Evolutionary conservation across 2,329 filamentous ascomycete genomes (phyloP).

Genomic region (Sporothrix humicola): DNA sequence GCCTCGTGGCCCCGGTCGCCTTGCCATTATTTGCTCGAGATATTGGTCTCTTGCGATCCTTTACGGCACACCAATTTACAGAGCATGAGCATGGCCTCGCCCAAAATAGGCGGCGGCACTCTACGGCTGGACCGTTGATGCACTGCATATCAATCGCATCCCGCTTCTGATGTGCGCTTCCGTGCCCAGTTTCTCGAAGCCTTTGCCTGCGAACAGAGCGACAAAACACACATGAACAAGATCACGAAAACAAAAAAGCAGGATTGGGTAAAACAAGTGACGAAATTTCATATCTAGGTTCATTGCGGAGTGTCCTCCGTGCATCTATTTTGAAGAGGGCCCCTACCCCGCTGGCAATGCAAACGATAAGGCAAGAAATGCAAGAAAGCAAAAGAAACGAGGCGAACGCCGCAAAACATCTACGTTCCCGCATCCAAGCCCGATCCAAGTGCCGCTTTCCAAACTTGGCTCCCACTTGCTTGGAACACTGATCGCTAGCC

Average conservation of each 20-base stretch:
- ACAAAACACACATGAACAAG: background rate
- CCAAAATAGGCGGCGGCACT: constrained; percentile 16
- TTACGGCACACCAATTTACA: background rate
- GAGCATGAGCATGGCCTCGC: background rate
- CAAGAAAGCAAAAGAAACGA: background rate
- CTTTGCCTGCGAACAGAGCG: background rate
- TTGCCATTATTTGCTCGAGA: background rate
- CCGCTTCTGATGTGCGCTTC: constrained; percentile 19
- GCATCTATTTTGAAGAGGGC: constrained; percentile 19
- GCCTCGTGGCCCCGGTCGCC: constrained; percentile 17
- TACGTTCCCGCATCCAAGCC: constrained; percentile 4
- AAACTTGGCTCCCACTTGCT: constrained; percentile 23
- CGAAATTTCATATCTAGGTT: constrained; percentile 10
- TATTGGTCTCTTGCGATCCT: background rate
- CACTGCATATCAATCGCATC: constrained; percentile 25
- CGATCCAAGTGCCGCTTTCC: constrained; percentile 16
- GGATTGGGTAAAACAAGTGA: constrained; percentile 1
- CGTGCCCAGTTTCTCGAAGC: constrained; percentile 12
- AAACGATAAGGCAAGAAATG: constrained; percentile 13
- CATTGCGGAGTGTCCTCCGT: constrained; percentile 22
- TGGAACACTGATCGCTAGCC: constrained; percentile 17
- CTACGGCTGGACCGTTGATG: constrained; percentile 15
- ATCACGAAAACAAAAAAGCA: background rate
- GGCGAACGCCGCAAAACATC: background rate
- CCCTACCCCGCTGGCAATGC: constrained; percentile 24